Evolutionary conservation across 768 basidiomycete species (phyloP), one percentile per base, ranked within the genome.

Genomic region (Boletellus ananas): DNA sequence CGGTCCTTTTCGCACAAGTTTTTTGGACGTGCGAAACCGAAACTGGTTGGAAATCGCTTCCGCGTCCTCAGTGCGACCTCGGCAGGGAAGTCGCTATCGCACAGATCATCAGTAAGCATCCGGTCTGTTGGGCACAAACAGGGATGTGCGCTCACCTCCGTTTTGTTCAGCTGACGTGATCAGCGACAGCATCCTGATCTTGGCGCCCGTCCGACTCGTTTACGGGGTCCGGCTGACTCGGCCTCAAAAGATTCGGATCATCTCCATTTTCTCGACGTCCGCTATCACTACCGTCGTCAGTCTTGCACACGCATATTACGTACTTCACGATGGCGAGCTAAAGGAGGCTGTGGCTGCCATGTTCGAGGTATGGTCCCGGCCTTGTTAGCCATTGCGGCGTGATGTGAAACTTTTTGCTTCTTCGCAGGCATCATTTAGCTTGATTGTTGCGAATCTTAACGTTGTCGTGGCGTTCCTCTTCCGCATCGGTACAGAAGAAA

Each of bases 381-480:
- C 5, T 7, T 21, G 18, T 17, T 12, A 4, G 13, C 43, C 44
- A n/a, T 17, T 17, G 23, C 42, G 35, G 17, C 16, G 29, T 3
- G 11, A 29, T 12, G 14, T 35, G 16, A 13, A 35, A 12, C 17
- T 14, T 43, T n/a, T 37, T 1, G 2, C 23, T 25, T 23, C 31
- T 36, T 6, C 27, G 34, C 36, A 50, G 49, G 37, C 23, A 33
- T 50, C 49, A 1, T 4, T 39, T 3, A 44, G 43, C 21, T 45
- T 50, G 49, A 50, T 50, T 7, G 44, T 45, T 17, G 44, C 44
- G 10, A 45, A 45, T 34, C n/a, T 45, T 16, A 45, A 23, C 8
- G 44, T 50, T 6, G 49, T 50, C 21, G 36, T 45, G 8, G 49
- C 49, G 9, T 37, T 50, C 37, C 31, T 50, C 43, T 50, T 50